Evolutionary conservation across 371 early-diverging fungal species (phyloP).

Genomic region (Encephalitozoon cuniculi): DNA sequence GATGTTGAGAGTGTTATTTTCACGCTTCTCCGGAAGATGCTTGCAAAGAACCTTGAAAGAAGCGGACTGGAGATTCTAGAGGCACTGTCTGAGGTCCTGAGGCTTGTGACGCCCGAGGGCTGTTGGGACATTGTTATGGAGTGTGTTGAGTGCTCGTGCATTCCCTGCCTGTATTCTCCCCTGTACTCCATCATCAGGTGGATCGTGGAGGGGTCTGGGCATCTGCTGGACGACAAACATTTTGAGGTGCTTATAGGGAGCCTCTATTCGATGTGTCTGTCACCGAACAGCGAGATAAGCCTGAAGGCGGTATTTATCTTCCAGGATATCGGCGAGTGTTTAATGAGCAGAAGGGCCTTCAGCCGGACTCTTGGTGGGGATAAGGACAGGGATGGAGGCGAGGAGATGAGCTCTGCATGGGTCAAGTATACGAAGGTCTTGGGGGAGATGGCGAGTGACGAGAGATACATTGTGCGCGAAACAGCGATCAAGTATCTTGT

Average conservation of each 20-base stretch:
- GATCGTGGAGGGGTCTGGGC: background rate
- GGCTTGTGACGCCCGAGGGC: background rate
- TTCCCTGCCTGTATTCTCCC: background rate
- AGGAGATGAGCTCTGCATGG: background rate
- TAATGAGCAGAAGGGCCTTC: background rate
- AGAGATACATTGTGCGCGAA: background rate
- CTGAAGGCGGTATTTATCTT: background rate
- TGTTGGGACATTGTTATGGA: background rate
- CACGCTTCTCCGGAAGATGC: background rate
- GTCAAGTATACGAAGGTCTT: background rate
- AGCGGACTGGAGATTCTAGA: background rate
- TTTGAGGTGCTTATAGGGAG: background rate
- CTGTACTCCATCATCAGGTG: background rate
- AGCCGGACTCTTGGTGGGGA: background rate
- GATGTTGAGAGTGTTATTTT: conserved; percentile 3
- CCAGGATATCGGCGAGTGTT: background rate
- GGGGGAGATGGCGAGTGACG: background rate
- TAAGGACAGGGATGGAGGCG: too few relatives aligned
- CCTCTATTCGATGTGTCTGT: background rate
- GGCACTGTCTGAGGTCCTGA: background rate
- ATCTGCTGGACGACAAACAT: background rate
- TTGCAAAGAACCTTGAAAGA: background rate
- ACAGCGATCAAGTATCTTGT: background rate
- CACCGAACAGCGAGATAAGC: background rate
- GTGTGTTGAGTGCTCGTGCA: background rate